phyloP scores from a whole-genome alignment of 306 rosid genomes.

The Erythrophleum fordii region DNA sequence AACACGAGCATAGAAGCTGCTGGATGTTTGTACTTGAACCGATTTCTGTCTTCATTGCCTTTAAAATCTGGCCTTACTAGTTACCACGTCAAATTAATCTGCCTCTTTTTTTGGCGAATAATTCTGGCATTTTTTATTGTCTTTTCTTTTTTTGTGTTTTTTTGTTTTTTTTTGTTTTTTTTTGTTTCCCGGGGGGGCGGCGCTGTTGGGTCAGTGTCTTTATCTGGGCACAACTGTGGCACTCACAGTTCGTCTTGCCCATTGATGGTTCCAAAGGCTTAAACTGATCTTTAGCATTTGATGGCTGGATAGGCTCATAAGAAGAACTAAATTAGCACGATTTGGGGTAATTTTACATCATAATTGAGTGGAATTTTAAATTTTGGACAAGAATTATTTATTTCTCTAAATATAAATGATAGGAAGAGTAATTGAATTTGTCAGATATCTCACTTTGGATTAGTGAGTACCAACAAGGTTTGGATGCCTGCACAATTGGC shows the following conservation, averaged over 20 bases:
- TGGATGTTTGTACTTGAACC: constrained; percentile 18
- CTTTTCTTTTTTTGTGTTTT: too few relatives aligned
- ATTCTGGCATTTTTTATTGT: constrained; percentile 20
- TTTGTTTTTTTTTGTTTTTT: too few relatives aligned
- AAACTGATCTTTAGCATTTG: neutral
- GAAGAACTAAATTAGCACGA: neutral
- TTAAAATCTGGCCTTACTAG: constrained; percentile 16
- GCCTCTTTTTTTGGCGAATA: constrained; percentile 13
- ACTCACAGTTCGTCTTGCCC: neutral
- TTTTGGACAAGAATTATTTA: neutral
- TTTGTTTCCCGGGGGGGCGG: too few relatives aligned
- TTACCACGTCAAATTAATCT: neutral
- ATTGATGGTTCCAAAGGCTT: constrained; percentile 1
- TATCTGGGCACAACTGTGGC: neutral
- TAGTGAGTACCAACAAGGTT: neutral
- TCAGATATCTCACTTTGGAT: neutral
- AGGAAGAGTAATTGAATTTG: neutral
- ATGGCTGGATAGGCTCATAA: neutral
- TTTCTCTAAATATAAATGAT: neutral
- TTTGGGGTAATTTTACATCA: neutral
- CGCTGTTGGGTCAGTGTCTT: neutral
- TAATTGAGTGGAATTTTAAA: neutral
- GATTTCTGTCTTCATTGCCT: constrained; percentile 19
- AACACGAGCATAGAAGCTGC: constrained; percentile 20
- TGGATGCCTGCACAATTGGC: too few relatives aligned